Evolutionary conservation across 2,329 filamentous ascomycete species (phyloP), one percentile per base, ranked within the genome.

Genomic region (Trichophyton mentagrophytes): DNA sequence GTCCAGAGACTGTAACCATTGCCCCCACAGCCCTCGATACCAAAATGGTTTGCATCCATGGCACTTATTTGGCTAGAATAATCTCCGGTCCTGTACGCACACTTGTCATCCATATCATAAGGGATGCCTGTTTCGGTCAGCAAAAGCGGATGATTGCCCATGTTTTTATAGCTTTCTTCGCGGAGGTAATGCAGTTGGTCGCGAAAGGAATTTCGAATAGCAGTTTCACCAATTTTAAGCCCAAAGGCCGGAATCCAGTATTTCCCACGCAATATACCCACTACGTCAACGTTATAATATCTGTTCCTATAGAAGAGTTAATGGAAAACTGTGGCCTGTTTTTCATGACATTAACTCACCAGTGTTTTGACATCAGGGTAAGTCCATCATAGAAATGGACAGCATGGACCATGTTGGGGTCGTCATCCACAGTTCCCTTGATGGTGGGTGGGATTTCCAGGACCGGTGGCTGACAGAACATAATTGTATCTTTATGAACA

Each of bases 371-470:
- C 82, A 99, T 88, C 3, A 99, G 79, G 0, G 93, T 99, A 61
- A 99, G 87, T 9, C 93, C 93, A 67, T 99, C 93, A 72, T 99
- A 99, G 71, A 89, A 99, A 74, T 99, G 93, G 1, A 91, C 90
- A 8, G 93, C 87, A 72, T 96, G 97, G 1, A 91, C 88, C 82
- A 97, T 87, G 64, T 86, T 89, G 2, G 85, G 85, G 66, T 99
- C 91, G 67, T 97, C 91, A 69, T 97, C 92, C 30, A 80, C 77
- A 0, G 91, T 96, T 11, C 85, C 91, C 72, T 93, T 95, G 70
- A 97, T 87, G 51, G 79, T 79, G 0, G 95, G 93, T 0, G 93
- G 93, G 11, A 99, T 83, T 74, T 99, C 93, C 66, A 96, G 82
- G 0, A 93, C 90, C 0, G 92, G 89, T 9, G 89, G 91, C 69